phyloP scores from a whole-genome alignment of 768 basidiomycete genomes.

The Sporobolomyces roseus region DNA sequence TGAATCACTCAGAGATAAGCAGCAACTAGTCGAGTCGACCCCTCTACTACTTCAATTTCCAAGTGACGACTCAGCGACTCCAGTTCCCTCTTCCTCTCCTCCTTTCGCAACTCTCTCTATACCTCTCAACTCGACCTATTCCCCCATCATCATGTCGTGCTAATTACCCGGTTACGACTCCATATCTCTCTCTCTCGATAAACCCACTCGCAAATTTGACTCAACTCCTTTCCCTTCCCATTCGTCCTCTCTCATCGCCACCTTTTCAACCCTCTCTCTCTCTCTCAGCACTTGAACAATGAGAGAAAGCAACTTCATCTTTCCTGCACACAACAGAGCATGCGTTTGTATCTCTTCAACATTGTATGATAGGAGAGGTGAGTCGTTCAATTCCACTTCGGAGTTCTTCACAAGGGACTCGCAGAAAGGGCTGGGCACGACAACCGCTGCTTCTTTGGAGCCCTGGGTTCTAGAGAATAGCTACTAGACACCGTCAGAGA shows the following conservation, averaged over 20 bases:
- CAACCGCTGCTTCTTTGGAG: no score
- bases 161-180: slow-evolving; percentile 2
- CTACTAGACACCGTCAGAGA: no score
- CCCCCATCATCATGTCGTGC: slow-evolving; percentile 2
- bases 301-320: slow-evolving; percentile 93
- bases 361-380: slow-evolving; percentile 90
- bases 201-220: no score
- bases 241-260: not conserved
- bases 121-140: no score
- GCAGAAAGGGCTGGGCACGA: no score
- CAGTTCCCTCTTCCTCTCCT: not conserved
- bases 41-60: not conserved
- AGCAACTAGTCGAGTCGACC: no score
- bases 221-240: no score
- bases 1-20: no score
- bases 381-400: slow-evolving; percentile 42
- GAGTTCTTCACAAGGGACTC: no score
- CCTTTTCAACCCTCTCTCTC: not conserved
- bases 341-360: slow-evolving; percentile 90
- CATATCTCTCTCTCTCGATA: not conserved
- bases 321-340: slow-evolving; percentile 90
- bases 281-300: slow-evolving; percentile 54
- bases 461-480: no score
- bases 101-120: not conserved
- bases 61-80: not conserved